Base-by-base conservation (phyloP, 495 filamentous ascomycete genomes). In the Penicillium atrosanguineum region DNA sequence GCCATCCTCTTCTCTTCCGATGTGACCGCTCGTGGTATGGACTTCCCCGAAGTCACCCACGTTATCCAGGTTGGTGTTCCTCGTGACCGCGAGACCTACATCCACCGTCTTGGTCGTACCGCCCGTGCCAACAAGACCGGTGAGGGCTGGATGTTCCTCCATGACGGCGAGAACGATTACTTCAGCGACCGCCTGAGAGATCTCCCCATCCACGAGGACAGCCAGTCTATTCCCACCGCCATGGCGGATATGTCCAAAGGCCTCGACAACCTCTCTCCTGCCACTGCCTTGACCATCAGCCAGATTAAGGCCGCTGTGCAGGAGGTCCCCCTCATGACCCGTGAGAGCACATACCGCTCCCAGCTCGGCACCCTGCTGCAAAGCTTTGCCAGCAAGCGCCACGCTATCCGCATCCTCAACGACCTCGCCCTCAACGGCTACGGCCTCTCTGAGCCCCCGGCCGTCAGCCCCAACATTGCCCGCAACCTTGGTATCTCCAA, bases 21-120 rank as follows among this genome's bases (percentile, higher is more conserved):
- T 69, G 93, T 98, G 23, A 94, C 93, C 1, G 90, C 94, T 14
- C 85, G 94, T 65, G 94, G 94, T 61, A 87, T 91, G 84, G 87
- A 91, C 64, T 89, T 89, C 65, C 86, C 85, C 2, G 79, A 80
- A 43, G 86, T 89, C 31, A 86, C 83, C 36, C 84, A 87, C 52
- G 84, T 91, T 56, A 79, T 91, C 48, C 87, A 91, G 62, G 65
- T 86, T 7, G 85, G 87, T 26, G 57, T 84, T 18, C 85, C 87
- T 9, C 63, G 75, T 2, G 76, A 78, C 46, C 75, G 78, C 21
- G 83, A 88, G 56, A 81, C 84, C 40, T 91, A 91, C 69, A 79
- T 90, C 50, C 87, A 91, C 61, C 86, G 87, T 21, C 73, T 89
- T 7, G 87, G 87, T 16, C 84, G 87, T 18, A 90, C 87, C 2